These are phyloP conservation scores for Chlorella vulgaris DNA, from an alignment of 139 green algal species.

Conservation along the genomic window DNA sequence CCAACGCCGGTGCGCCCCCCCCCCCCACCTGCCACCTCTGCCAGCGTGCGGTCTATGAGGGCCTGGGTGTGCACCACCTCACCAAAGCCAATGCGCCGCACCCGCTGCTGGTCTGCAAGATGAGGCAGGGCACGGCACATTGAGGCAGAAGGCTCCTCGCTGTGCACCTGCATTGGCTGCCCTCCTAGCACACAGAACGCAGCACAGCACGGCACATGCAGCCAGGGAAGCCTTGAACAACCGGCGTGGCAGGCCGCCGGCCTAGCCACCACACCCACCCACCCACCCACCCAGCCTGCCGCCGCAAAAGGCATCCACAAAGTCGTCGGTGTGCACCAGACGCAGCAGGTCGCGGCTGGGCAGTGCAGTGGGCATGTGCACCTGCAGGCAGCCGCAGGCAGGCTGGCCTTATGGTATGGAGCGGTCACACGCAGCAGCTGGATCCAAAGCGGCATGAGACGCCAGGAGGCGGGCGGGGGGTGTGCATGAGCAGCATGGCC, in stretches of 20 bases:
- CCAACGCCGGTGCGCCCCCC: too few relatives aligned
- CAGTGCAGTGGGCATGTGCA: conserved; percentile 27
- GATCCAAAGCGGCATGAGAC: too few relatives aligned
- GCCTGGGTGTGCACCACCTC: conserved; percentile 29
- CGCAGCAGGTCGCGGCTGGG: conserved; percentile 28
- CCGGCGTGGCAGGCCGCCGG: too few relatives aligned
- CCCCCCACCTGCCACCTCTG: conserved; percentile 50
- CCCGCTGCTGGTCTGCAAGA: conserved; percentile 33
- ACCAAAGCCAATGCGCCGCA: conserved; percentile 69
- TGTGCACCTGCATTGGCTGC: not conserved
- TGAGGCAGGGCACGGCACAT: too few relatives aligned
- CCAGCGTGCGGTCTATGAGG: conserved; percentile 56
- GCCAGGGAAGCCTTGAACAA: not conserved
- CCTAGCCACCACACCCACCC: too few relatives aligned
- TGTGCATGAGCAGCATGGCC: too few relatives aligned
- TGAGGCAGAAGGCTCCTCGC: not conserved
- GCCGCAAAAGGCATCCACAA: conserved; percentile 58
- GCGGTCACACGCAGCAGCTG: too few relatives aligned
- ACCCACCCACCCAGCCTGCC: conserved; percentile 1
- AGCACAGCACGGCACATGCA: not conserved
- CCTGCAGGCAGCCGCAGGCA: not conserved
- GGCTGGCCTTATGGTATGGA: too few relatives aligned
- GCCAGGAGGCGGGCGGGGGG: too few relatives aligned
- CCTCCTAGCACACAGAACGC: not conserved
- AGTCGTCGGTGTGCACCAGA: conserved; percentile 61